These are phyloP conservation scores for Fusarium sp. DNA, from an alignment of 2,329 filamentous ascomycete species.

Conservation along the genomic window DNA sequence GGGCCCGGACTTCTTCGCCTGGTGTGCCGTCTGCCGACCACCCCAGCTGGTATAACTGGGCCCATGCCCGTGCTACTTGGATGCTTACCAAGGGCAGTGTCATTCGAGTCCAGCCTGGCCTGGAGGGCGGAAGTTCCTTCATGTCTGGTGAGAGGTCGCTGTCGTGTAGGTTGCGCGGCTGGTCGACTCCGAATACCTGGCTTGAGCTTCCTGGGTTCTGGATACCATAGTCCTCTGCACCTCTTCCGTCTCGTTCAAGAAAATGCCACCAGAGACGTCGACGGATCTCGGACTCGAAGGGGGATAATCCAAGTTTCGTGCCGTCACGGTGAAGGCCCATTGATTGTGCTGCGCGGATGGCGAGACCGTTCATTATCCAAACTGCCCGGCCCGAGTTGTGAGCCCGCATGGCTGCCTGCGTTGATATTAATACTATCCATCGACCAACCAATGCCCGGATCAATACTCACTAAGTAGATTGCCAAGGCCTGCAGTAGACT, in stretches of 20 bases:
- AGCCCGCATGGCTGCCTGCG: slow-evolving; percentile 50
- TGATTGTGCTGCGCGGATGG: slow-evolving; percentile 63
- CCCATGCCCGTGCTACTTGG: slow-evolving; percentile 59
- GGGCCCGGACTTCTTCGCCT: slow-evolving; percentile 55
- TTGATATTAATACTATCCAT: not conserved
- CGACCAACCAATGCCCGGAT: not conserved
- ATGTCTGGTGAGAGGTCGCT: slow-evolving; percentile 65
- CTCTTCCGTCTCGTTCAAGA: slow-evolving; percentile 64
- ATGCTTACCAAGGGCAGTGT: slow-evolving; percentile 69
- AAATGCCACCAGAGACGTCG: slow-evolving; percentile 71
- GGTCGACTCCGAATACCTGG: slow-evolving; percentile 59
- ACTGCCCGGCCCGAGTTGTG: slow-evolving; percentile 54
- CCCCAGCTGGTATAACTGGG: slow-evolving; percentile 43
- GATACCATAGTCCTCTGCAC: slow-evolving; percentile 71
- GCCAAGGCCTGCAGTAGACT: slow-evolving; percentile 54
- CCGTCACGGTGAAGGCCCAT: slow-evolving; percentile 71
- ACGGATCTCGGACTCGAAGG: slow-evolving; percentile 70
- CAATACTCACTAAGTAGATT: slow-evolving; percentile 55
- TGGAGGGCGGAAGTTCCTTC: slow-evolving; percentile 62
- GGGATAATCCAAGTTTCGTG: slow-evolving; percentile 61
- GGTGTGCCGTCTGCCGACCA: slow-evolving; percentile 20
- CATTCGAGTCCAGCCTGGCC: slow-evolving; percentile 71
- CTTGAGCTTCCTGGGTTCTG: slow-evolving; percentile 26
- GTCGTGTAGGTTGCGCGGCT: slow-evolving; percentile 72
- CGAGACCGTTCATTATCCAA: slow-evolving; percentile 61